These are phyloP conservation scores for Silene vulgaris DNA, from an alignment of 179 eudicot genomes.

Conservation along the genomic window DNA sequence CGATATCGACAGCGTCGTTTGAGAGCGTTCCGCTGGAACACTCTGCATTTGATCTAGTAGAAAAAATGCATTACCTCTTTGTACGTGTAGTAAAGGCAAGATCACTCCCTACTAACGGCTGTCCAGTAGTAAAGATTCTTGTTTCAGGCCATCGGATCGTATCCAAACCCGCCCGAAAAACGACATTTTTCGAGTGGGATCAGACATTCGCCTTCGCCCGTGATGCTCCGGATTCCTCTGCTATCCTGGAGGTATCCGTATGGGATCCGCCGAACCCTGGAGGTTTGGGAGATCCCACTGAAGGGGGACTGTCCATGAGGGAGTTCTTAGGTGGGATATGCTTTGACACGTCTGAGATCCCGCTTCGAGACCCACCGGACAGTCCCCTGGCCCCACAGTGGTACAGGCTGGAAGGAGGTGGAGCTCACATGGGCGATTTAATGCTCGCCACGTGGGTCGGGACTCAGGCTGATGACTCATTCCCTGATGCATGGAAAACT, in stretches of 20 bases:
- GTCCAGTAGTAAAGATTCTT: slow-evolving; percentile 61
- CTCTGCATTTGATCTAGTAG: slow-evolving; percentile 74
- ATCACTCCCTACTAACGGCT: slow-evolving; percentile 56
- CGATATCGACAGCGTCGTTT: slow-evolving; percentile 52
- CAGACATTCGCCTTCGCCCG: slow-evolving; percentile 80
- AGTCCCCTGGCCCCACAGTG: slow-evolving; percentile 97
- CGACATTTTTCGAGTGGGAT: slow-evolving; percentile 74
- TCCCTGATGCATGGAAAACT: slow-evolving; percentile 85
- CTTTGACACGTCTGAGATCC: slow-evolving; percentile 83
- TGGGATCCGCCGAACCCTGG: slow-evolving; percentile 50
- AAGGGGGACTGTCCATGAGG: slow-evolving; percentile 39
- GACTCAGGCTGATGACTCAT: slow-evolving; percentile 91
- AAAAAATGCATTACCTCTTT: slow-evolving; percentile 95
- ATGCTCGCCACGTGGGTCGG: slow-evolving; percentile 99
- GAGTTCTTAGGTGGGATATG: slow-evolving; percentile 79
- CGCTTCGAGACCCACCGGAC: slow-evolving; percentile 90
- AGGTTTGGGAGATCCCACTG: slow-evolving; percentile 21
- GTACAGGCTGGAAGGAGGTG: slow-evolving; percentile 89
- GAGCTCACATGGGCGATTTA: slow-evolving; percentile 58
- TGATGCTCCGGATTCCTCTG: slow-evolving; percentile 53
- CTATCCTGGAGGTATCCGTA: slow-evolving; percentile 68
- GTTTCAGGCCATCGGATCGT: slow-evolving; percentile 50
- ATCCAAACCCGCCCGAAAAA: slow-evolving; percentile 65
- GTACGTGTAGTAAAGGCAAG: slow-evolving; percentile 77
- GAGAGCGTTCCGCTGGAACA: slow-evolving; percentile 52